phyloP scores from a whole-genome alignment of 805 yeast genomes.

The Wickerhamiella alocasiicola region DNA sequence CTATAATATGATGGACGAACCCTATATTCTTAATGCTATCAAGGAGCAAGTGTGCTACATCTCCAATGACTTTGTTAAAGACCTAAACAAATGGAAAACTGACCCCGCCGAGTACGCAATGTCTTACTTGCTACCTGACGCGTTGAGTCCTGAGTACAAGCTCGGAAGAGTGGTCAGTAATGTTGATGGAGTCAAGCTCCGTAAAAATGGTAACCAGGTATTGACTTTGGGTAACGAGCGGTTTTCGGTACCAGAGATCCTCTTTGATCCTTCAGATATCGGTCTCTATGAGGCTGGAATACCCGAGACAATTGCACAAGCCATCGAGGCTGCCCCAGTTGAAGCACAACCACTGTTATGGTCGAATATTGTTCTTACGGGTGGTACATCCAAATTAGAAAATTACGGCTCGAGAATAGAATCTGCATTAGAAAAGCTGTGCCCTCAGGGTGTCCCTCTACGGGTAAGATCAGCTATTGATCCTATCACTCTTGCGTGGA shows the following conservation, averaged over 20 bases:
- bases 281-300: constrained; percentile 73
- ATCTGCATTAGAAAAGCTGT: constrained; percentile 25
- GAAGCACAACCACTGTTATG: constrained; percentile 55
- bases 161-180: constrained; percentile 48
- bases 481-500: constrained; percentile 43
- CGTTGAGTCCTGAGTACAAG: constrained; percentile 49
- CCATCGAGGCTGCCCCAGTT: constrained; percentile 60
- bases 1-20: constrained; percentile 88
- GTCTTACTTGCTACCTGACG: constrained; percentile 80
- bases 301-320: constrained; percentile 53
- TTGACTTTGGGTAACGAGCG: constrained; percentile 69
- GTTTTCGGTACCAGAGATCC: constrained; percentile 74
- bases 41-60: constrained; percentile 68
- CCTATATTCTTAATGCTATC: constrained; percentile 67
- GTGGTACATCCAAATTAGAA: constrained; percentile 67
- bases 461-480: constrained; percentile 25
- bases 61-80: constrained; percentile 43
- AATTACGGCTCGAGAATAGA: constrained; percentile 51
- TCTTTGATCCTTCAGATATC: constrained; percentile 74
- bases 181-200: constrained; percentile 15
- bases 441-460: constrained; percentile 26
- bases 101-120: constrained; percentile 30
- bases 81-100: constrained; percentile 32
- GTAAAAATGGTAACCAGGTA: constrained; percentile 41
- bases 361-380: constrained; percentile 67